phyloP scores from a whole-genome alignment of 345 rosid genomes.

The Bretschneidera sinensis region DNA sequence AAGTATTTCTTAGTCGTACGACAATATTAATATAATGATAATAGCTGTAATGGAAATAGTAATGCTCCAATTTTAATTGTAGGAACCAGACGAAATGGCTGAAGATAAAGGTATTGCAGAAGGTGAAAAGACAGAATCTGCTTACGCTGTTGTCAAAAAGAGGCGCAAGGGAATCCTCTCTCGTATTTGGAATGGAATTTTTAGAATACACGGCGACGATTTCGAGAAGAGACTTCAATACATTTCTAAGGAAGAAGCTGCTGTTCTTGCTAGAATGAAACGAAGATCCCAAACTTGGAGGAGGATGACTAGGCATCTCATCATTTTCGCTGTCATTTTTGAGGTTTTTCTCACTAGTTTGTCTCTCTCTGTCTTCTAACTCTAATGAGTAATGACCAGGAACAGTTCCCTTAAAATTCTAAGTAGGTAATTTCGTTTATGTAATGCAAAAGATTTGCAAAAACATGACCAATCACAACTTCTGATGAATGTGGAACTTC shows the following conservation, averaged over 20 bases:
- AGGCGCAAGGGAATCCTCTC: slow-evolving; percentile 60
- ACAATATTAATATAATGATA: too few relatives aligned
- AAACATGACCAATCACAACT: too few relatives aligned
- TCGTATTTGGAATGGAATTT: slow-evolving; percentile 68
- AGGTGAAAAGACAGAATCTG: slow-evolving; percentile 27
- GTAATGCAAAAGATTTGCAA: too few relatives aligned
- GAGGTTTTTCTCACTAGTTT: too few relatives aligned
- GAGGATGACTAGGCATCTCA: slow-evolving; percentile 52
- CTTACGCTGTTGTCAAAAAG: slow-evolving; percentile 28
- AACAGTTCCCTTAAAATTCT: too few relatives aligned
- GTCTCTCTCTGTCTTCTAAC: too few relatives aligned
- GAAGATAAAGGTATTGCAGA: slow-evolving; percentile 31
- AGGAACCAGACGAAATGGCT: slow-evolving; percentile 25
- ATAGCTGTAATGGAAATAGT: too few relatives aligned
- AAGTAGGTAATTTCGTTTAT: too few relatives aligned
- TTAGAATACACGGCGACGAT: slow-evolving; percentile 59
- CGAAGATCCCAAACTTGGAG: slow-evolving; percentile 62
- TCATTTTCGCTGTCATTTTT: slow-evolving; percentile 54
- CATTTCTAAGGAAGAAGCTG: slow-evolving; percentile 84
- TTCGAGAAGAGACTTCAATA: slow-evolving; percentile 83
- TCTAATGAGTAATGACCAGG: too few relatives aligned
- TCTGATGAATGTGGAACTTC: too few relatives aligned
- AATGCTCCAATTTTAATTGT: too few relatives aligned
- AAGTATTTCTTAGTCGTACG: too few relatives aligned
- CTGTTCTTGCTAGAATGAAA: slow-evolving; percentile 59